Conservation (phyloP, 352 stramenopile species). For the Pythium apleroticum region DNA sequence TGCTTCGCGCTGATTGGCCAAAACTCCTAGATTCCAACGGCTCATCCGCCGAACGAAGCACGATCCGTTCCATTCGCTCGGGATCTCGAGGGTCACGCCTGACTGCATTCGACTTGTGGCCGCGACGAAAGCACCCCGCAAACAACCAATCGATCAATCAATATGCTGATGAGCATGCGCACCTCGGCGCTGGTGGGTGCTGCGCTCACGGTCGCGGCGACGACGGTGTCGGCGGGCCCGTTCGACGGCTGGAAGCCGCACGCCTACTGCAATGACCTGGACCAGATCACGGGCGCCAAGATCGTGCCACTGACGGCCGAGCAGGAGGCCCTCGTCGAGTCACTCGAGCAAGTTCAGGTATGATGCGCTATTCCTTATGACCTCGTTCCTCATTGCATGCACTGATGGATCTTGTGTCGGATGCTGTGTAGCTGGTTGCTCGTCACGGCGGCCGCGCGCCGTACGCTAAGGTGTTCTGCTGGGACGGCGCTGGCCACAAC, state of each 20-base stretch:
- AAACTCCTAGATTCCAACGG: slow-evolving; percentile 25
- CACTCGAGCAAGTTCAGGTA: slow-evolving; percentile 80
- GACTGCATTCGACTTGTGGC: slow-evolving; percentile 2
- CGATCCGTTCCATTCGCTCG: slow-evolving; percentile 4
- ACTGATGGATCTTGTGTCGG: slow-evolving; percentile 9
- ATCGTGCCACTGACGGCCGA: slow-evolving; percentile 62
- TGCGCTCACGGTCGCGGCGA: slow-evolving; percentile 26
- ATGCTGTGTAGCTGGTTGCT: slow-evolving; percentile 49
- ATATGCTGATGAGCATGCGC: slow-evolving; percentile 17
- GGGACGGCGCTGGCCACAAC: slow-evolving; percentile 64
- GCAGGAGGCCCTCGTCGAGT: slow-evolving; percentile 58
- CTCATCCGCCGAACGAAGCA: slow-evolving; percentile 2
- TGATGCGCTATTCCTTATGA: not conserved
- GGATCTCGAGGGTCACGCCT: not conserved
- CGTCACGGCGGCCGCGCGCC: slow-evolving; percentile 74
- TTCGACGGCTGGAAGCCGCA: slow-evolving; percentile 82
- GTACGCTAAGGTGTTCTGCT: slow-evolving; percentile 78
- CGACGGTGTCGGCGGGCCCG: slow-evolving; percentile 30
- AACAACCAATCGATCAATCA: not conserved
- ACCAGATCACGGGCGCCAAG: slow-evolving; percentile 51
- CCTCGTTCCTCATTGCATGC: not conserved
- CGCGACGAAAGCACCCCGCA: not conserved
- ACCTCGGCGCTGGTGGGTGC: slow-evolving; percentile 11
- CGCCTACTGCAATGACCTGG: slow-evolving; percentile 77
- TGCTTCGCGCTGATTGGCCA: slow-evolving; percentile 16